Conservation (phyloP, 257 asterid genomes). For the Euphrasia confusa region DNA sequence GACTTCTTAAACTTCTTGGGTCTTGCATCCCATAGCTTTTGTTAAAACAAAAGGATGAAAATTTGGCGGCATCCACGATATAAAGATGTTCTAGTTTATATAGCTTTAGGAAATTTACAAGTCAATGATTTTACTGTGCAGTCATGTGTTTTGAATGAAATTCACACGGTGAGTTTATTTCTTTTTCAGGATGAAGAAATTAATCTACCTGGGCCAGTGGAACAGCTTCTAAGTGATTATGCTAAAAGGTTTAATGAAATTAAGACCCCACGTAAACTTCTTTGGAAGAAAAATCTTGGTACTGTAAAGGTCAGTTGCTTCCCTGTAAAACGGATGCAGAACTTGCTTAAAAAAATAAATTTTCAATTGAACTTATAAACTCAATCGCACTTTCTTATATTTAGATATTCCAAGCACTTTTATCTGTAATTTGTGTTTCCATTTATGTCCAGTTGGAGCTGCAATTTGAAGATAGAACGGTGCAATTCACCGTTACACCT, state of each 20-base stretch:
- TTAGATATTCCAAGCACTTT: conserved; percentile 6
- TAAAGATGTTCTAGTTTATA: conserved; percentile 8
- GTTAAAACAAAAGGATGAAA: not conserved
- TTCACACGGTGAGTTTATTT: conserved; percentile 17
- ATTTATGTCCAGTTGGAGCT: conserved; percentile 69
- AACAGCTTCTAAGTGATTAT: conserved; percentile 70
- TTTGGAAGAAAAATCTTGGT: conserved; percentile 96
- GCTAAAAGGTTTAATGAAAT: conserved; percentile 76
- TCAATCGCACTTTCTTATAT: not conserved
- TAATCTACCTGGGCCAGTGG: conserved; percentile 65
- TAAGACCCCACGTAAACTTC: conserved; percentile 94
- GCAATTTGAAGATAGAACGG: conserved; percentile 74
- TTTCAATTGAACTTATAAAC: conserved; percentile 14
- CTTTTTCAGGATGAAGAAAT: conserved; percentile 75
- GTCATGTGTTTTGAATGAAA: conserved; percentile 12
- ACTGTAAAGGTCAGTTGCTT: conserved; percentile 81
- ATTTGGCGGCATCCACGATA: conserved; percentile 10
- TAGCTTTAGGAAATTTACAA: not conserved
- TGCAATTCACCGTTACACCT: conserved; percentile 79
- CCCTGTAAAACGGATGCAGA: conserved; percentile 15
- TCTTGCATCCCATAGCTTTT: conserved; percentile 13
- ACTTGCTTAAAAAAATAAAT: not conserved
- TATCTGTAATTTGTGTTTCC: conserved; percentile 8
- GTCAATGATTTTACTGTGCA: conserved; percentile 8
- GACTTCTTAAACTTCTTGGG: conserved; percentile 21